Evolutionary conservation across 345 rosid species (phyloP), one percentile per base, ranked within the genome.

Genomic region (Anacardium occidentale): DNA sequence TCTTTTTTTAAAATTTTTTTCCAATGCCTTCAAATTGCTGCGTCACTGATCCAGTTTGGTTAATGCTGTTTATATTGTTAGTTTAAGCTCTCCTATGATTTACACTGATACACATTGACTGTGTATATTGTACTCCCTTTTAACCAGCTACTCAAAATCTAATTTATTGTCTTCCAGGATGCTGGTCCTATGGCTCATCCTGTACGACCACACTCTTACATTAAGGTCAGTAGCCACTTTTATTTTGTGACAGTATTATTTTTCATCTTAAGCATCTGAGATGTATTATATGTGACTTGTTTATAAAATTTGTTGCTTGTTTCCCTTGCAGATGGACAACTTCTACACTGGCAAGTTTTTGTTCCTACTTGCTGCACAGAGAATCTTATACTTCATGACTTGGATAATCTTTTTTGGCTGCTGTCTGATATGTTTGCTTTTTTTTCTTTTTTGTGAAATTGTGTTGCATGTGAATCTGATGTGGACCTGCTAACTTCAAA

Each of bases 121-220:
- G 21, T 37, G 55, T 59, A 20, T 66, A 20, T 18, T 5, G 32
- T 34, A 12, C 24, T 62, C 20, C 51, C 17, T 17, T 21, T 47
- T 18, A 29, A 59, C 37, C 62, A 40, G 13, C 13, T 7, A 32
- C 54, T 47, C 68, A 21, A 22, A 37, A 42, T 52, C 18, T 52
- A n/a, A 65, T 61, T 55, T 76, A 57, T 32, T 17, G 70, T 58
- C 59, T 65, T 71, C 55, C 77, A 92, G 99, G 99, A 95, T 91
- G 89, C 91, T 73, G 97, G 99, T 84, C 99, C 99, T 25, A 95
- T 95, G 98, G 98, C 99, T 75, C 98, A 95, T 82, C 99, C 99
- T 74, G 98, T 95, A 66, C 86, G 96, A 61, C 98, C 99, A 11
- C 97, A 95, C 85, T 95, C 98, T 77, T 95, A 95, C 82, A 93